A percentile compares a stretch with the other conserved stretches of the same genome.
Conservation (phyloP, 176 grass and related monocot genomes). For the Lolium perenne region DNA sequence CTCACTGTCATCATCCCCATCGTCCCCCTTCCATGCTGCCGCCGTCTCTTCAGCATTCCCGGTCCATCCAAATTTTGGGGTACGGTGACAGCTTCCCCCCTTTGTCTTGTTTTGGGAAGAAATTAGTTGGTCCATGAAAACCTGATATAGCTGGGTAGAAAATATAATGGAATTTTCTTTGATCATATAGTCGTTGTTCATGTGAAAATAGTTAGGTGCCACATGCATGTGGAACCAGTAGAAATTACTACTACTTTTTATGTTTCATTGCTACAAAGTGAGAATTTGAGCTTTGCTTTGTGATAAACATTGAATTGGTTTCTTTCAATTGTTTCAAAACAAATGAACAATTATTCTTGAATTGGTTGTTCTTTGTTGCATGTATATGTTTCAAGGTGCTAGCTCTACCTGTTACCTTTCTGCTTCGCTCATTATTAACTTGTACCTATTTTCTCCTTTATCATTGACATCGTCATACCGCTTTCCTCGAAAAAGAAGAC, state of each 20-base stretch:
- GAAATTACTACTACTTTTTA: neutral
- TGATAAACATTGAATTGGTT: constrained; percentile 8
- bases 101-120: neutral
- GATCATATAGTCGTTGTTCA: constrained; percentile 1
- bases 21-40: constrained; percentile 49
- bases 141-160: neutral
- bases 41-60: constrained; percentile 48
- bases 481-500: neutral
- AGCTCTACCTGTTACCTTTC: neutral
- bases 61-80: constrained; percentile 50
- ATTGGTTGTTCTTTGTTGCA: constrained; percentile 7
- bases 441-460: constrained; percentile 7
- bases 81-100: constrained; percentile 23
- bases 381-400: neutral
- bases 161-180: neutral
- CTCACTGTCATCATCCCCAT: constrained; percentile 58
- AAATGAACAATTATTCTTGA: neutral
- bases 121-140: neutral
- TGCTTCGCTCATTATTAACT: neutral
- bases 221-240: constrained; percentile 1
- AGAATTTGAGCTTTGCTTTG: neutral
- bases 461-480: neutral
- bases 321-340: neutral
- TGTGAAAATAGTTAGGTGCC: neutral
- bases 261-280: neutral